These are phyloP conservation scores for Tricholoma sp. DNA, from an alignment of 768 basidiomycete species.

Conservation along the genomic window DNA sequence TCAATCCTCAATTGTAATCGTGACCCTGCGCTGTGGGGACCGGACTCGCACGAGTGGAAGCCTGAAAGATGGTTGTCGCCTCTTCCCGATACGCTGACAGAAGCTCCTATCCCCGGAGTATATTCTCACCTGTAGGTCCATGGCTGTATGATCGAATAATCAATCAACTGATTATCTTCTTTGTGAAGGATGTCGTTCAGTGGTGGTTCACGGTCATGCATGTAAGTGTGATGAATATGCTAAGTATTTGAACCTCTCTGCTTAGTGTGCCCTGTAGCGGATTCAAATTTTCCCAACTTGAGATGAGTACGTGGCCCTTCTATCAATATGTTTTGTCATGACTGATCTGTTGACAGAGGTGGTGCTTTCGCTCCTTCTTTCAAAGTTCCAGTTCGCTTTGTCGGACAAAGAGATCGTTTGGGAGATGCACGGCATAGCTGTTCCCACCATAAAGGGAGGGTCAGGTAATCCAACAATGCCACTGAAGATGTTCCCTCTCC, in stretches of 20 bases:
- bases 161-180: background rate
- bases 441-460: conserved; percentile 14
- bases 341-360: conserved; percentile 16
- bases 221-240: conserved; percentile 25
- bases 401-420: conserved; percentile 23
- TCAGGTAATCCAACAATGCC: background rate
- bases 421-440: conserved; percentile 23
- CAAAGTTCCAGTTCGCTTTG: conserved; percentile 22
- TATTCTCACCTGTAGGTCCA: conserved; percentile 37
- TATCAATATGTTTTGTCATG: background rate
- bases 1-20: conserved; percentile 35
- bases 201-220: conserved; percentile 39
- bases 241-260: background rate
- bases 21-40: conserved; percentile 43
- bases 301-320: conserved; percentile 35
- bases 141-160: background rate
- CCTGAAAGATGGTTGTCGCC: conserved; percentile 44
- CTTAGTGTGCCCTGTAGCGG: conserved; percentile 29
- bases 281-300: conserved; percentile 50
- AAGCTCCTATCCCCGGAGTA: conserved; percentile 38
- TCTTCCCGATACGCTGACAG: conserved; percentile 29
- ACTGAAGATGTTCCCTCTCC: background rate
- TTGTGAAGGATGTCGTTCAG: conserved; percentile 37
- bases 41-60: conserved; percentile 43
- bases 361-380: conserved; percentile 20